phyloP scores from a whole-genome alignment of 257 asterid genomes.

The Craterostigma plantagineum region DNA sequence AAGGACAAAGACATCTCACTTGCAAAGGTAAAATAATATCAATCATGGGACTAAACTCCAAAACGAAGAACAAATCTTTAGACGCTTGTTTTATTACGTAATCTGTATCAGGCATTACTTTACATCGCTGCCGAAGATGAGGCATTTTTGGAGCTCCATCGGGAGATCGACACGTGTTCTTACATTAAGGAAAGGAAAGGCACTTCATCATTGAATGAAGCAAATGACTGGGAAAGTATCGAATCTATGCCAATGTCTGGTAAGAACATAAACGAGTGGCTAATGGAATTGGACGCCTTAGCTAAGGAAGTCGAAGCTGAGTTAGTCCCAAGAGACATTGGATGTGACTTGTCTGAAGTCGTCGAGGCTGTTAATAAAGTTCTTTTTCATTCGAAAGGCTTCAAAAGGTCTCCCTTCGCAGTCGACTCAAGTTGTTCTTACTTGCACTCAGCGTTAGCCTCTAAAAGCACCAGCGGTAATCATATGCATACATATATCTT shows the following conservation, averaged over 20 bases:
- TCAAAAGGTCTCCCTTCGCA: slow-evolving; percentile 57
- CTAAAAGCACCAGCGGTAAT: slow-evolving; percentile 62
- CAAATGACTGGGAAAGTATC: slow-evolving; percentile 26
- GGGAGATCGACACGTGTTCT: slow-evolving; percentile 47
- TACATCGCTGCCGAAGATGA: slow-evolving; percentile 76
- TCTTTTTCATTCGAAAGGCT: slow-evolving; percentile 56
- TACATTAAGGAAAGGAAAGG: slow-evolving; percentile 42
- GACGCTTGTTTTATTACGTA: too few relatives aligned
- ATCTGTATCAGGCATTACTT: slow-evolving; percentile 45
- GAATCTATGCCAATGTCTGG: slow-evolving; percentile 70
- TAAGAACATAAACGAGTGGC: slow-evolving; percentile 57
- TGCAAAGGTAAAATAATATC: slow-evolving; percentile 65
- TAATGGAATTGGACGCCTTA: slow-evolving; percentile 56
- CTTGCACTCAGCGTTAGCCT: slow-evolving; percentile 68
- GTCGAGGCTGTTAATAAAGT: slow-evolving; percentile 75
- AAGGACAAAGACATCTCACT: slow-evolving; percentile 83
- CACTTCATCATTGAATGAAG: slow-evolving; percentile 13
- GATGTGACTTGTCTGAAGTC: slow-evolving; percentile 64
- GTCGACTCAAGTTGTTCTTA: slow-evolving; percentile 71
- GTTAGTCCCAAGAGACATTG: slow-evolving; percentile 66
- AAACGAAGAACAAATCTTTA: too few relatives aligned
- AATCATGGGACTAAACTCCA: too few relatives aligned
- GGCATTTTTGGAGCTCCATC: slow-evolving; percentile 50
- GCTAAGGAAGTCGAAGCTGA: slow-evolving; percentile 87
- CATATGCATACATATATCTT: too few relatives aligned